Conservation (phyloP, 23 red algal species). For the Gracilaria vermiculophylla region DNA sequence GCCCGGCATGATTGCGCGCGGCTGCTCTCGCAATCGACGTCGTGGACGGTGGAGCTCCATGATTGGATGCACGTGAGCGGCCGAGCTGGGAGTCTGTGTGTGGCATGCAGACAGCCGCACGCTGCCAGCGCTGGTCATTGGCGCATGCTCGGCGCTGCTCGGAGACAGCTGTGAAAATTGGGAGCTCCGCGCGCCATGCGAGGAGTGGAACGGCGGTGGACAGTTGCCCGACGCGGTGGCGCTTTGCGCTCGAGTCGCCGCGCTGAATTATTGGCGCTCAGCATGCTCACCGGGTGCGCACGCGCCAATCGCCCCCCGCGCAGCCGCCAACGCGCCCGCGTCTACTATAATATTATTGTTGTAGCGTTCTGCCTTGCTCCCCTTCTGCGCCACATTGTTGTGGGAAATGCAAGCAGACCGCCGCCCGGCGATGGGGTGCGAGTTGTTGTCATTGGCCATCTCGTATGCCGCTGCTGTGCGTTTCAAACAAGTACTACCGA, state of each 20-base stretch:
- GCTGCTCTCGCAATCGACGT: neutral
- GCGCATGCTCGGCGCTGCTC: neutral
- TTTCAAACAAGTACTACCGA: too few relatives aligned
- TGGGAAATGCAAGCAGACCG: too few relatives aligned
- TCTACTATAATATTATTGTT: neutral
- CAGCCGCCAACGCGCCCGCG: neutral
- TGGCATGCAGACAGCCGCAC: neutral
- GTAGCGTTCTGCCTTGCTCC: neutral
- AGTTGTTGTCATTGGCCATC: too few relatives aligned
- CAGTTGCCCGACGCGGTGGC: neutral
- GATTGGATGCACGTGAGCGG: slow-evolving; percentile 5
- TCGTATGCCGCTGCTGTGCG: too few relatives aligned
- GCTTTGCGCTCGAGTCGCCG: neutral
- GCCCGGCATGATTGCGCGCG: neutral
- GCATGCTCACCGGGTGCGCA: neutral
- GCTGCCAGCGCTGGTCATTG: neutral
- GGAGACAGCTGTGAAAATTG: neutral
- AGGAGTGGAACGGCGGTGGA: neutral
- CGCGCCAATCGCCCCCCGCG: neutral
- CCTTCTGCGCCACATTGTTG: neutral
- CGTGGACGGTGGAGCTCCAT: neutral
- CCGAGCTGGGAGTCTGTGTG: neutral
- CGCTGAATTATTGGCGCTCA: neutral
- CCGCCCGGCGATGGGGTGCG: too few relatives aligned
- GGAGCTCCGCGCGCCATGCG: too few relatives aligned